Conservation (phyloP, 768 basidiomycete species). For the Suillus subalutaceus region DNA sequence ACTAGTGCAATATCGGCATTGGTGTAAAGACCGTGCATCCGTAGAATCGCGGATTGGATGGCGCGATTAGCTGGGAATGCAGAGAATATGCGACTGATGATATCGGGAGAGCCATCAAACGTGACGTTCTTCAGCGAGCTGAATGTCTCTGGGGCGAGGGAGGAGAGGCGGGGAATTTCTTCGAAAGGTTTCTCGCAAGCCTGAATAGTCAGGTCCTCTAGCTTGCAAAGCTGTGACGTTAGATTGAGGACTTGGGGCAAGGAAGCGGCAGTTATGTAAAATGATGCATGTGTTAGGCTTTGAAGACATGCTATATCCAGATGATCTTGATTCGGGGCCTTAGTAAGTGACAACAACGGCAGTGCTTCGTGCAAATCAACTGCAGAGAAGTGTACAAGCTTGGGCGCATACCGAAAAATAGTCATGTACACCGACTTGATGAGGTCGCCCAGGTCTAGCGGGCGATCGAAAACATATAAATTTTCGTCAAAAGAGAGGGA, state of each 20-base stretch:
- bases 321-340: background rate
- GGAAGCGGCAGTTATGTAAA: background rate
- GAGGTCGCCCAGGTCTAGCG: background rate
- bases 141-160: background rate
- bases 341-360: background rate
- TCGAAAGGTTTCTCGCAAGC: background rate
- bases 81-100: background rate
- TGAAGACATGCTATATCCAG: background rate
- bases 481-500: background rate
- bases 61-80: background rate
- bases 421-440: slow-evolving; percentile 1
- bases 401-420: slow-evolving; percentile 3
- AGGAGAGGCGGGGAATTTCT: background rate
- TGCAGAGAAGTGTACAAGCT: slow-evolving; percentile 4
- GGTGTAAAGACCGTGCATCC: slow-evolving; percentile 1
- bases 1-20: background rate
- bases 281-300: background rate
- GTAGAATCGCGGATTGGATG: background rate
- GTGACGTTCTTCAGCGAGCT: background rate
- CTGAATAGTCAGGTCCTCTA: slow-evolving; percentile 5
- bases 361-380: slow-evolving; percentile 2
- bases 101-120: background rate
- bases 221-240: background rate
- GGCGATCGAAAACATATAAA: background rate
- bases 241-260: slow-evolving; percentile 4